Evolutionary conservation across 805 yeast genomes (phyloP).

Genomic region (Wickerhamomyces subpelliculosus): DNA sequence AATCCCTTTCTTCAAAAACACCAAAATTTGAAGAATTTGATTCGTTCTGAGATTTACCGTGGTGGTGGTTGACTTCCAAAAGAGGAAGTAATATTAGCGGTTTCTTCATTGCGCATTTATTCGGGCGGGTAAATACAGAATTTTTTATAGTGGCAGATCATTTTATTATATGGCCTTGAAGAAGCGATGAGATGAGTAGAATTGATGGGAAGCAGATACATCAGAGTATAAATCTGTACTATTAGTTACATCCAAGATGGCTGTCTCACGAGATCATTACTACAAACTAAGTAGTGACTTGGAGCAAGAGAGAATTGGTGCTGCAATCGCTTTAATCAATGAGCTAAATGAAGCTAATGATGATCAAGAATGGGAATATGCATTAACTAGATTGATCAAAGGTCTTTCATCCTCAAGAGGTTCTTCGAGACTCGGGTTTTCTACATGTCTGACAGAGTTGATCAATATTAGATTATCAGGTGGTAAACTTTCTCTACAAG

Average conservation of each 20-base stretch:
- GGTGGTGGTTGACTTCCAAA: slow-evolving; percentile 10
- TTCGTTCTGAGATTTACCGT: slow-evolving; percentile 3
- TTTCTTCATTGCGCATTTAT: neutral
- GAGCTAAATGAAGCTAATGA: slow-evolving; percentile 43
- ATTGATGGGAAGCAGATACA: neutral
- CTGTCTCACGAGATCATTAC: slow-evolving; percentile 69
- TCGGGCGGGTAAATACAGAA: neutral
- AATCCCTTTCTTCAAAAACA: slow-evolving; percentile 1
- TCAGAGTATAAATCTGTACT: neutral
- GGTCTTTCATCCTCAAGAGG: slow-evolving; percentile 82
- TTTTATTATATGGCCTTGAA: neutral
- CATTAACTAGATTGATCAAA: slow-evolving; percentile 66
- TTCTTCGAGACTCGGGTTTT: slow-evolving; percentile 80
- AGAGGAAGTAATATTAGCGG: neutral
- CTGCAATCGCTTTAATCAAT: slow-evolving; percentile 60
- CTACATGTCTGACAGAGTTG: slow-evolving; percentile 78
- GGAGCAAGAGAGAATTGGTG: slow-evolving; percentile 60
- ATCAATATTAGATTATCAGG: slow-evolving; percentile 28
- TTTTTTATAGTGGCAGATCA: neutral
- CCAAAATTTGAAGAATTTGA: neutral
- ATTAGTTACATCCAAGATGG: too few relatives aligned
- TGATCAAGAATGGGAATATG: slow-evolving; percentile 71
- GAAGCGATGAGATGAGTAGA: slow-evolving; percentile 1
- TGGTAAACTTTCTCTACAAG: slow-evolving; percentile 28
- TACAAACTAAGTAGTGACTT: slow-evolving; percentile 72